Conservation (phyloP, 441 rosid species). For the Geranium incanum region DNA sequence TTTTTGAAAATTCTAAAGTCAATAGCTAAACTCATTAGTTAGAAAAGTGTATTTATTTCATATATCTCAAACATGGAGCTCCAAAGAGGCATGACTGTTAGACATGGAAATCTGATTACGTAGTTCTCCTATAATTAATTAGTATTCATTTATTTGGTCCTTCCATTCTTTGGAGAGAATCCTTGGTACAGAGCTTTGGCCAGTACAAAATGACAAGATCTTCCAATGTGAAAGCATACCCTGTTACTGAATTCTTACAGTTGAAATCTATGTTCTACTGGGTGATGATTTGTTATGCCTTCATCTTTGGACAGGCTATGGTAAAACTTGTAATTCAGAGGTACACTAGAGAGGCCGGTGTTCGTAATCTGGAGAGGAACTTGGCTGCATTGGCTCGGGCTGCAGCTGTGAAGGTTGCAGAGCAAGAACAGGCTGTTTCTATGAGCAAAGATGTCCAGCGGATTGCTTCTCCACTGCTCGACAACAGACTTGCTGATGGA, state of each 20-base stretch:
- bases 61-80: background rate
- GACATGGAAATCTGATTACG: constrained; percentile 2
- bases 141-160: background rate
- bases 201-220: background rate
- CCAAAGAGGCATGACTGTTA: background rate
- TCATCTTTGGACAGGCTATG: constrained; percentile 45
- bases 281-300: constrained; percentile 5
- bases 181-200: background rate
- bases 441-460: constrained; percentile 69
- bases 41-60: background rate
- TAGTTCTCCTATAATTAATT: background rate
- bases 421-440: constrained; percentile 70
- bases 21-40: background rate
- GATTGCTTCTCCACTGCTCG: constrained; percentile 70
- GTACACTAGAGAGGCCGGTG: constrained; percentile 98
- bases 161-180: background rate
- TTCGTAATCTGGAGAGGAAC: constrained; percentile 80
- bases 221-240: background rate
- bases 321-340: constrained; percentile 82
- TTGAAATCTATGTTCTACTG: constrained; percentile 2
- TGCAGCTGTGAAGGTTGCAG: constrained; percentile 92
- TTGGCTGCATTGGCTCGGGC: constrained; percentile 97
- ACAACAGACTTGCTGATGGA: constrained; percentile 82
- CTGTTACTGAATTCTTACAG: background rate
- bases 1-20: background rate